phyloP scores from a whole-genome alignment of 2,329 filamentous ascomycete genomes.

The Dothideomycetes sp. region DNA sequence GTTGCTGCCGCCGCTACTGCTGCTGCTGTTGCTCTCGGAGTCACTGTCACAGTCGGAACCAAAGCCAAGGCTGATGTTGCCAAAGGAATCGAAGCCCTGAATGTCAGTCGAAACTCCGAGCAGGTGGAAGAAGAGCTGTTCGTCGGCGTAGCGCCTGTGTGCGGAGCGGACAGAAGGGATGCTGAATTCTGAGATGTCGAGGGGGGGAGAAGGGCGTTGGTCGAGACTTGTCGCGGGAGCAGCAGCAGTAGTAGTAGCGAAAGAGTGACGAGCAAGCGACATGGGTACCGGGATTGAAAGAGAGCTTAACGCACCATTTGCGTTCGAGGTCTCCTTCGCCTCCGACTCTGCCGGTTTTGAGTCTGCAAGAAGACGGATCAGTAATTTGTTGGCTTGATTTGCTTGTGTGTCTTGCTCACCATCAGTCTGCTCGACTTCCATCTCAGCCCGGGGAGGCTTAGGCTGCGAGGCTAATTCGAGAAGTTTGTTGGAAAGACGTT shows the following conservation, averaged over 20 bases:
- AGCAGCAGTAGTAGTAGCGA: constrained; percentile 6
- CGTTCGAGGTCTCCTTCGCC: constrained; percentile 16
- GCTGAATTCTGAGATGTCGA: constrained; percentile 14
- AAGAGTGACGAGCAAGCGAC: constrained; percentile 10
- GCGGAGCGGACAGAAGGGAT: constrained; percentile 15
- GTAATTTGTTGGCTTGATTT: neutral
- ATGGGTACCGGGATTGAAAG: constrained; percentile 16
- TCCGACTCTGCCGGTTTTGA: constrained; percentile 16
- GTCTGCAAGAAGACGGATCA: constrained; percentile 9
- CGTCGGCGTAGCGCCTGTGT: constrained; percentile 24
- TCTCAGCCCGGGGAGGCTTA: constrained; percentile 47
- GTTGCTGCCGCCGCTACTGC: constrained; percentile 10
- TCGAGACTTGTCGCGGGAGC: constrained; percentile 13
- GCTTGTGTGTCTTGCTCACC: constrained; percentile 11
- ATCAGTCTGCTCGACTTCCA: constrained; percentile 39
- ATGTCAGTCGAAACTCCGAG: constrained; percentile 33
- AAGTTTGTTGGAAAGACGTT: constrained; percentile 78
- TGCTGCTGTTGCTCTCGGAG: constrained; percentile 7
- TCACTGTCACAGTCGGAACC: constrained; percentile 17
- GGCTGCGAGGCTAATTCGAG: constrained; percentile 70
- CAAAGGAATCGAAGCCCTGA: constrained; percentile 28
- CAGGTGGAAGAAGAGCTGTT: constrained; percentile 29
- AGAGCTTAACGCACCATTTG: constrained; percentile 20
- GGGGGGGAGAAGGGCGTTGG: constrained; percentile 13
- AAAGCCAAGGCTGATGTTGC: constrained; percentile 29